Base-by-base conservation (phyloP, 2,329 filamentous ascomycete species). In the Coniochaeta sp. region DNA sequence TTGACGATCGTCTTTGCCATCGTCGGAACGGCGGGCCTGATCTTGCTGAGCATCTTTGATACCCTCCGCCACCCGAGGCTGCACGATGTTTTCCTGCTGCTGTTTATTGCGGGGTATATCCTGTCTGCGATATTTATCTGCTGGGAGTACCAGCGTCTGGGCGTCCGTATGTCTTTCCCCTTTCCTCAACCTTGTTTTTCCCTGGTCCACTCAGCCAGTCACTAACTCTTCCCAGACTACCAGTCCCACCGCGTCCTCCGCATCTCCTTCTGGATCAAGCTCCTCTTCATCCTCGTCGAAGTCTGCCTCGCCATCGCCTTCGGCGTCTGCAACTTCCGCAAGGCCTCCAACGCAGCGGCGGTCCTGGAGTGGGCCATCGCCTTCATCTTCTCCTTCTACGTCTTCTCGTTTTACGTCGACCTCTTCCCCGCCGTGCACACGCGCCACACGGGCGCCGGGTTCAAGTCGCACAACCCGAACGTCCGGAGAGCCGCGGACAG, bases 21-120 rank as follows among this genome's bases (percentile, higher is more conserved):
- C 40, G 69, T 85, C 22, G 94, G 94, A 49, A 91, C 89, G 0
- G 76, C 77, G 0, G 92, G 92, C 4, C 71, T 99, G 42, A 90
- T 96, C 56, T 75, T 91, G 6, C 76, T 99, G 35, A 85, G 85
- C 56, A 84, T 96, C 59, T 96, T 95, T 67, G 90, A 97, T 67
- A 94, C 89, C 0, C 68, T 77, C n/a, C 72, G 75, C 51, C 81
- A 96, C 65, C 75, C 76, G 1, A 68, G 59, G 1, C 65, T 87
- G 53, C 94, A 99, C 65, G 76, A 89, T 61, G 73, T 82, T 2
- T 95, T 95, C 69, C 71, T 99, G 31, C 69, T 81, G 1, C 69
- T 96, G 49, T 99, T 99, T 67, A 89, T 96, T 65, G 83, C 69
- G 13, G 94, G 90, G 30, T 97, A 95, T 67, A 74, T 96, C 51